Base-by-base conservation (phyloP, 83 land plant genomes). In the Diphasiastrum complanatum region DNA sequence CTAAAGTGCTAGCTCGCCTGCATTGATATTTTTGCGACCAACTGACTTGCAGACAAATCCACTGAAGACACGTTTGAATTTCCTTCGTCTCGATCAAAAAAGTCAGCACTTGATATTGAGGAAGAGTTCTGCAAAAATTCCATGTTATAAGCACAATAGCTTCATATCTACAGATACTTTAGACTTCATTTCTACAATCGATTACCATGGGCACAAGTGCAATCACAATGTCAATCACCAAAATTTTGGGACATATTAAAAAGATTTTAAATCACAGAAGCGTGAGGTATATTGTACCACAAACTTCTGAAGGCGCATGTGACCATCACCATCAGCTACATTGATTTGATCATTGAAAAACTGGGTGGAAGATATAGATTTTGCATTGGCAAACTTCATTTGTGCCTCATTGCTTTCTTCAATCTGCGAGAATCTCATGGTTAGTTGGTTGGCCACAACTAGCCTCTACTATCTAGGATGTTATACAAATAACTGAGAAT, bases 81-180 rank as follows among this genome's bases (percentile, higher is more conserved):
- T 23, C 81, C 78, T 14, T 63, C 38, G n/a, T 68, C 68, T 33
- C 80, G 62, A 16, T 90, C 99, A 81, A 93, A 93, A 55, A 85
- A 83, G 76, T 89, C 92, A 25, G 91, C 88, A 84, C 99, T 93
- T 47, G 99, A 93, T 51, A 93, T 93, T 33, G 92, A 69, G 3
- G 79, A 34, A 40, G 96, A 85, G 53, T 83, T 78, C 99, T 93
- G 46, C 65, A 60, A 27, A 55, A 33, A 12, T 60, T 18, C 40
- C 20, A 64, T n/a, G n/a, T n/a, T n/a, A 16, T 40, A 8, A 40
- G 43, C 43, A 8, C 12, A 8, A 8, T 40, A 16, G 43, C 16
- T 40, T 40, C 43, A 40, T 8, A 8, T 40, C 43, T 40, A 40
- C 43, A 8, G 8, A 8, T 40, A 18, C n/a, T n/a, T n/a, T n/a